Evolutionary conservation across 129 eudicot genomes (phyloP), one percentile per base, ranked within the genome.

Genomic region (Helianthus tuberosus): DNA sequence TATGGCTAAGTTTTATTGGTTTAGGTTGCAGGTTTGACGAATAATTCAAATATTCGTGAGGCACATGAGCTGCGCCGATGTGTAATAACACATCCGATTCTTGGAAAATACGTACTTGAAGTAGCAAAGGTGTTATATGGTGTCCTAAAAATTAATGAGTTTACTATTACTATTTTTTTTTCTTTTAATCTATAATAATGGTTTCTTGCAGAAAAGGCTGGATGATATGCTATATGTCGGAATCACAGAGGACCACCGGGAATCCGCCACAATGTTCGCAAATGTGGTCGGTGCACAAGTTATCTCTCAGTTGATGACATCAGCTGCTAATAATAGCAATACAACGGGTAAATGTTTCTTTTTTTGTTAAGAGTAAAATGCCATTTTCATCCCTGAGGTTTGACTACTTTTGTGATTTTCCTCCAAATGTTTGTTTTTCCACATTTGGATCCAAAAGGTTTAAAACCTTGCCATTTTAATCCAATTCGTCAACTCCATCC

Each of bases 221-320:
- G 95, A 95, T 66, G 81, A 87, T 62, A 95, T 95, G 99, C 71
- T 95, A 78, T 95, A 91, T 85, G 90, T 95, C 78, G 99, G 99
- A 76, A 86, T 95, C 65, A 91, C 97, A 14, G 99, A 91, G 81
- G 84, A 91, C 49, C 99, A 95, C 80, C 89, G 78, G 75, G 97
- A 88, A 80, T 95, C 99, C 63, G 95, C 97, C 27, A 77, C 83
- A 23, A 80, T 89, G 85, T 95, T 95, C 77, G 96, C 92, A 67
- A 86, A 95, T 76, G 88, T 95, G 39, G 99, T 95, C 81, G 99
- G 97, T 66, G 77, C 91, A 0, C 99, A 95, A 72, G 99, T 87
- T 67, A 85, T 95, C 16, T 87, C 97, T 46, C 94, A 91, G 77
- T 75, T 83, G 49, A 43, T 72, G 78, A 77, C 69, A 75, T 82